Evolutionary conservation across 768 basidiomycete genomes (phyloP), one percentile per base, ranked within the genome.

Genomic region (Tylopilus sp.): DNA sequence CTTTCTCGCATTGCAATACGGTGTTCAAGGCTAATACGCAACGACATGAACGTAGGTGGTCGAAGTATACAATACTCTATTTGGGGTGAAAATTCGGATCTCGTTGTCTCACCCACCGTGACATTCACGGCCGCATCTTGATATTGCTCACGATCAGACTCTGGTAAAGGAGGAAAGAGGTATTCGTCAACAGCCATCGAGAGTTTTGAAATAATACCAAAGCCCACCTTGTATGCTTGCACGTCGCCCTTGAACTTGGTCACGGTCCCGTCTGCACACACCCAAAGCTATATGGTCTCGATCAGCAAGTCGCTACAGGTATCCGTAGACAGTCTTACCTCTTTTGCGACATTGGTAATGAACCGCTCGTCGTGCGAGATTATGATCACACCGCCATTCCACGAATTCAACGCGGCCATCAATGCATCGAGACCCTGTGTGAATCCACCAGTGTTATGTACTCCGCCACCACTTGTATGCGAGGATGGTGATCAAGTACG

Each of bases 321-420:
- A 11, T 11, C 10, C 9, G 10, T 29, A 13, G 42, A 1, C 5
- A 16, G 0, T 1, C 50, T 51, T 59, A 89, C 91, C 78, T 93
- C 86, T 67, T 82, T 84, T 5, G 91, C 87, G 19, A 94, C 92
- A 16, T 83, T 86, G 16, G 92, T 95, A 62, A 95, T 96, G 69
- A 96, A 98, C 46, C 92, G 76, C 66, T 96, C 93, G 77, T 98
- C 95, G 81, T 97, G 95, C 56, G 90, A 93, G 61, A 94, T 92
- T 59, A 93, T 77, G 57, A 96, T 94, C 8, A 95, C 91, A 28
- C 92, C 92, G 10, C 93, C 93, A 60, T 92, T 92, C 89, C 88
- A 95, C 12, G 74, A 73, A 55, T 78, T 75, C 56, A 91, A 64
- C 6, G 92, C 97, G 5, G 78, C 70, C 87, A 98, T 97, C 48